Base-by-base conservation (phyloP, 2,329 filamentous ascomycete species). In the Stagonosporopsis cucurbitacearum region DNA sequence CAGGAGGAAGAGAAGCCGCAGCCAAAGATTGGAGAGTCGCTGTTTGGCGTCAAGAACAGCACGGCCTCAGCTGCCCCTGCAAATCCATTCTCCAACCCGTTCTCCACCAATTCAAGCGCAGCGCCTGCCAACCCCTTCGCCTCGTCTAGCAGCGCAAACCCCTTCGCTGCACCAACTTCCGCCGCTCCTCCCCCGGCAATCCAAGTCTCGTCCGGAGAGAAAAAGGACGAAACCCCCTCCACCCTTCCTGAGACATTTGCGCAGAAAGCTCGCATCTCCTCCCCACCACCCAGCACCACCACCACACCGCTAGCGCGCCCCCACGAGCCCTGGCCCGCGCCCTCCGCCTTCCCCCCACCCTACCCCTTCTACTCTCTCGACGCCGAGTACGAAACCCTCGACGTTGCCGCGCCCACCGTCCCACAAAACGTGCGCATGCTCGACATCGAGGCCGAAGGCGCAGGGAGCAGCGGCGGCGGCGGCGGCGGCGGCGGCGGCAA, bases 301-400 rank as follows among this genome's bases (percentile, higher is more conserved):
- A 22, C 55, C 54, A 57, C 65, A 57, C 40, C 30, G n/a, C n/a
- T n/a, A 15, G 60, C 70, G 28, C 78, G 70, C 0, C 80, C 85
- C 0, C 78, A 83, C 1, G 85, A 92, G 63, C 88, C 91, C 8
- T 98, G 93, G 93, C 94, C 94, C 0, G 71, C 82, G 12, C 77
- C 81, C 35, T 81, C 85, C 1, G 77, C 82, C 0, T 88, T 90
- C 63, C 90, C 91, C 0, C 58, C 80, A 1, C 81, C 92, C 0
- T 98, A 93, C 76, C 89, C 91, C 0, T 79, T 84, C 26, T 90
- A 89, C 70, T 91, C 92, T 79, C 82, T 88, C 46, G 95, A 98
- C 65, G 94, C 94, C 47, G 94, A 96, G 70, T 96, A 91, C 77
- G 95, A 99, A 76, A 90, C 89, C 4, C 84, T 98, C 23, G 91